These are phyloP conservation scores for Trametes cubensis DNA, from an alignment of 768 basidiomycete genomes.

Conservation along the genomic window DNA sequence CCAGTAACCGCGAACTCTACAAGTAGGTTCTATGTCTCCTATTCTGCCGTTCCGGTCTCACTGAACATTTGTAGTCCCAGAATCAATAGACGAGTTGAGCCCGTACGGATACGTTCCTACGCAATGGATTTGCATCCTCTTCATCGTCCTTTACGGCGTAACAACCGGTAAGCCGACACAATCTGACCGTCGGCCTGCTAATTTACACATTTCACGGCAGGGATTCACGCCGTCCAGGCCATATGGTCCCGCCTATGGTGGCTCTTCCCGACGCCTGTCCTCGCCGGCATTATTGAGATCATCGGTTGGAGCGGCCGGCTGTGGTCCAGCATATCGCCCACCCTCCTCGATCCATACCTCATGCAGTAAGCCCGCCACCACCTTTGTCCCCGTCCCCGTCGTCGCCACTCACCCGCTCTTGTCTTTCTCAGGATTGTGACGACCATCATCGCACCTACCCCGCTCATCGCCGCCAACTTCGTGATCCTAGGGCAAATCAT, in stretches of 20 bases:
- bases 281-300: constrained; percentile 39
- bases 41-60: no score
- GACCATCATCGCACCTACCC: constrained; percentile 60
- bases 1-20: no score
- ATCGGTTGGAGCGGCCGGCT: constrained; percentile 43
- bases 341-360: constrained; percentile 38
- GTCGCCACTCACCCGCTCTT: neutral
- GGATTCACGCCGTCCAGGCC: constrained; percentile 33
- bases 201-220: constrained; percentile 3
- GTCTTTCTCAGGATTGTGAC: constrained; percentile 43
- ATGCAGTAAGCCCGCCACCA: constrained; percentile 40
- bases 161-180: constrained; percentile 30
- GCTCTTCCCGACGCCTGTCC: constrained; percentile 37
- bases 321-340: constrained; percentile 36
- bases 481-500: constrained; percentile 56
- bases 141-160: constrained; percentile 39
- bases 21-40: no score
- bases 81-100: neutral
- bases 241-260: constrained; percentile 38
- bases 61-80: no score
- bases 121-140: constrained; percentile 40
- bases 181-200: neutral
- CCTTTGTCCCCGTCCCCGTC: neutral
- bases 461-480: constrained; percentile 62
- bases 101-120: constrained; percentile 43